These are phyloP conservation scores for Scutellaria baicalensis DNA, from an alignment of 257 asterid genomes.

Conservation along the genomic window DNA sequence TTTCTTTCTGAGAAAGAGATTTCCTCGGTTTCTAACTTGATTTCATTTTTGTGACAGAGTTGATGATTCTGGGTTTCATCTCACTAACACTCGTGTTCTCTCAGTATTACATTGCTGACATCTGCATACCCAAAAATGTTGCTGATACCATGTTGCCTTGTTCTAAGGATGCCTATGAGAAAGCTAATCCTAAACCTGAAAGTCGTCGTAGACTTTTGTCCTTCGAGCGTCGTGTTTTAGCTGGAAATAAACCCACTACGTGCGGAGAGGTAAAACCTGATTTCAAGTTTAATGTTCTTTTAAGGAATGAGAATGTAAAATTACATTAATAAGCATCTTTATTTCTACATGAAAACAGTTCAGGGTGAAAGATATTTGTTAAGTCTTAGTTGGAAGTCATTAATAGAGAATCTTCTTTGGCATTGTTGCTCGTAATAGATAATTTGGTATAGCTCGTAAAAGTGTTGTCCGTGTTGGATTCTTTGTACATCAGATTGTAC, in stretches of 20 bases:
- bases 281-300: too few relatives aligned
- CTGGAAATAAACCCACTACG: constrained; percentile 18
- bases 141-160: constrained; percentile 85
- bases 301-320: too few relatives aligned
- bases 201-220: constrained; percentile 48
- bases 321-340: too few relatives aligned
- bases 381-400: neutral
- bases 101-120: constrained; percentile 78
- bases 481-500: neutral
- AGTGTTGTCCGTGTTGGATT: neutral
- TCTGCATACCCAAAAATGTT: constrained; percentile 66
- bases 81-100: constrained; percentile 73
- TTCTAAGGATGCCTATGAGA: neutral
- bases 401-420: neutral
- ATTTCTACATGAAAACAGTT: too few relatives aligned
- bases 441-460: neutral
- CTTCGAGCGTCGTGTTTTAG: constrained; percentile 54
- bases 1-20: neutral
- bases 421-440: neutral
- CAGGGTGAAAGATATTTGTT: too few relatives aligned
- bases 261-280: constrained; percentile 49
- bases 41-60: constrained; percentile 45
- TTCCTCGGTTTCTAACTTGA: neutral
- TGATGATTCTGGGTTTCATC: constrained; percentile 96
- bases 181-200: constrained; percentile 10